Percentiles rank a stretch among this genome's conserved stretches.
Conservation (phyloP, 2,329 filamentous ascomycete species). For the Nigrospora osmanthi region DNA sequence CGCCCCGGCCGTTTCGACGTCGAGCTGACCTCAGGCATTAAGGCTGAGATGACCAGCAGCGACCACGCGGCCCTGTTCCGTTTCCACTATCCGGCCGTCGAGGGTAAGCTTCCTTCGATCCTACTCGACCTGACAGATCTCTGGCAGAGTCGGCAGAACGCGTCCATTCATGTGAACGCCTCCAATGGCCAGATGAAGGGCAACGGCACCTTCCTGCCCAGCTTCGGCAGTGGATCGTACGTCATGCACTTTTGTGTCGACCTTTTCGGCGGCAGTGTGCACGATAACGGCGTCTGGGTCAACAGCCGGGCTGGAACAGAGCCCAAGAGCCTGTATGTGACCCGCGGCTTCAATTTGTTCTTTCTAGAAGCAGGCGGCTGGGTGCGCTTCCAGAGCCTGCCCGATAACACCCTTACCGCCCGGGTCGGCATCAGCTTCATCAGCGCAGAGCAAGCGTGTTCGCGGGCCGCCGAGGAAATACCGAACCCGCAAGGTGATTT, state of each 20-base stretch:
- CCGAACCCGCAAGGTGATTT: conserved; percentile 52
- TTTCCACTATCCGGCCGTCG: conserved; percentile 43
- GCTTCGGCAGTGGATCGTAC: conserved; percentile 53
- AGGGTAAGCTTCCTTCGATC: conserved; percentile 36
- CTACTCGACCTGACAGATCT: conserved; percentile 55
- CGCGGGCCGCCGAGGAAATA: conserved; percentile 54
- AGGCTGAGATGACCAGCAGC: conserved; percentile 51
- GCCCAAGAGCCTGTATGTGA: conserved; percentile 27
- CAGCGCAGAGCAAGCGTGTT: conserved; percentile 51
- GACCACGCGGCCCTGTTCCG: conserved; percentile 55
- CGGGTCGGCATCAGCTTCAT: conserved; percentile 59
- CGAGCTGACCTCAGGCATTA: conserved; percentile 42
- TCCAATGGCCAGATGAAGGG: conserved; percentile 46
- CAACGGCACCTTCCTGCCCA: conserved; percentile 50
- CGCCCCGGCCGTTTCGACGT: conserved; percentile 51
- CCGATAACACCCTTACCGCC: conserved; percentile 42
- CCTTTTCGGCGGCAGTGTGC: conserved; percentile 35
- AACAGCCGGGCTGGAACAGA: conserved; percentile 29
- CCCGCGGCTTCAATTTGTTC: conserved; percentile 33
- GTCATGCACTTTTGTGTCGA: conserved; percentile 53
- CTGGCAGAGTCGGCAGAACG: conserved; percentile 40
- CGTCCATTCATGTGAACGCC: conserved; percentile 38
- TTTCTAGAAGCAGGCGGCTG: conserved; percentile 43
- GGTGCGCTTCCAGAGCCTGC: conserved; percentile 39
- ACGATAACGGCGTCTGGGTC: conserved; percentile 28